These are phyloP conservation scores for Bruguiera parviflora DNA, from an alignment of 345 rosid species.

Conservation along the genomic window DNA sequence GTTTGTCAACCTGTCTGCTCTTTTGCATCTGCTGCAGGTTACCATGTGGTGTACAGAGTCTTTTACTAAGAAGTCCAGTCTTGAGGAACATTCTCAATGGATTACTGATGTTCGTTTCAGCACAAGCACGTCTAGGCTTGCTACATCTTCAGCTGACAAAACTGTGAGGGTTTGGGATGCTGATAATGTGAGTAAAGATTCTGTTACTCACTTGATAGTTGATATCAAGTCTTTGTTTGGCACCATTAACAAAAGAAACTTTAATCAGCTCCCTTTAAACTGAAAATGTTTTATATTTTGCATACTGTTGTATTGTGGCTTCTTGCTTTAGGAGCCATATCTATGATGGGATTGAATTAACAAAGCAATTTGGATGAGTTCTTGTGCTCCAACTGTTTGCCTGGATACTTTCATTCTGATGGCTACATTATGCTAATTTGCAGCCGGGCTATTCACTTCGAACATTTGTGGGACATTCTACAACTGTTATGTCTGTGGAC, in stretches of 20 bases:
- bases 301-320: not conserved
- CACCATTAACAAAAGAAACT: not conserved
- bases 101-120: slow-evolving; percentile 72
- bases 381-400: not conserved
- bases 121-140: slow-evolving; percentile 52
- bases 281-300: not conserved
- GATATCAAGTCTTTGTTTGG: not conserved
- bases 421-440: slow-evolving; percentile 15
- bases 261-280: too few relatives aligned
- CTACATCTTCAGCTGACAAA: slow-evolving; percentile 67
- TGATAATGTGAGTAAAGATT: slow-evolving; percentile 46
- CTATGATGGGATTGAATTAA: not conserved
- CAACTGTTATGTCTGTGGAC: slow-evolving; percentile 62
- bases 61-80: slow-evolving; percentile 40
- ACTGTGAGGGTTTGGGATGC: slow-evolving; percentile 71
- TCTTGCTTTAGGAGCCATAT: not conserved
- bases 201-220: not conserved
- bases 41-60: slow-evolving; percentile 61
- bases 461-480: slow-evolving; percentile 54
- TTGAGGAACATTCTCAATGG: slow-evolving; percentile 58
- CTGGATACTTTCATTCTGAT: not conserved
- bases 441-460: slow-evolving; percentile 58
- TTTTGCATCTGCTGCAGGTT: slow-evolving; percentile 35
- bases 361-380: not conserved
- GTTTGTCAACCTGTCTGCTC: too few relatives aligned